Evolutionary conservation across 2,329 filamentous ascomycete species (phyloP).

Genomic region (Exutisphaerella laricina): DNA sequence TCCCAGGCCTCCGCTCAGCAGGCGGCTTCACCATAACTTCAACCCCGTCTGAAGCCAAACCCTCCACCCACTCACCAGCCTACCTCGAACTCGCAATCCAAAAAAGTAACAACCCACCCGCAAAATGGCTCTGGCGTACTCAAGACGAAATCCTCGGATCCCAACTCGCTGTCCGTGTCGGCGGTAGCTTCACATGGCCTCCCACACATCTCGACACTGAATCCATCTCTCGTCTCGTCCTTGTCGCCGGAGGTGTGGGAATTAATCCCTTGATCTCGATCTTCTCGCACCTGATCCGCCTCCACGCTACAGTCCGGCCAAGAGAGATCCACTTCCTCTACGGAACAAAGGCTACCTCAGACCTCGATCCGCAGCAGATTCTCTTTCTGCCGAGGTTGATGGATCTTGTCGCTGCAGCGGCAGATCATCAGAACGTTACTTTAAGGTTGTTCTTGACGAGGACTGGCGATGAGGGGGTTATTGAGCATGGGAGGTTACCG

Average conservation of each 20-base stretch:
- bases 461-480: slow-evolving; percentile 19
- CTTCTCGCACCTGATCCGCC: slow-evolving; percentile 50
- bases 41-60: slow-evolving; percentile 48
- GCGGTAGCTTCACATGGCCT: slow-evolving; percentile 77
- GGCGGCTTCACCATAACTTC: slow-evolving; percentile 89
- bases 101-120: slow-evolving; percentile 63
- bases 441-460: slow-evolving; percentile 31
- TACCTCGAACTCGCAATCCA: slow-evolving; percentile 78
- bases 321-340: slow-evolving; percentile 59
- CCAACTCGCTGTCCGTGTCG: slow-evolving; percentile 63
- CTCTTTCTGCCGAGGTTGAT: slow-evolving; percentile 46
- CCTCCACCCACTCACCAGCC: slow-evolving; percentile 24
- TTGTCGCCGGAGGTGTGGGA: slow-evolving; percentile 76
- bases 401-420: slow-evolving; percentile 25
- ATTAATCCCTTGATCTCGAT: slow-evolving; percentile 79
- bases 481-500: slow-evolving; percentile 29
- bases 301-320: slow-evolving; percentile 21
- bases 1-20: slow-evolving; percentile 51
- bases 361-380: slow-evolving; percentile 34
- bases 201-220: slow-evolving; percentile 45
- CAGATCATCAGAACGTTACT: slow-evolving; percentile 22
- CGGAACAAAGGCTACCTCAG: slow-evolving; percentile 44
- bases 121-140: slow-evolving; percentile 68
- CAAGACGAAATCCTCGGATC: slow-evolving; percentile 52
- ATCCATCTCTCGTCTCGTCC: slow-evolving; percentile 56